These are phyloP conservation scores for Annulohypoxylon nitens DNA, from an alignment of 495 filamentous ascomycete species.

Conservation along the genomic window DNA sequence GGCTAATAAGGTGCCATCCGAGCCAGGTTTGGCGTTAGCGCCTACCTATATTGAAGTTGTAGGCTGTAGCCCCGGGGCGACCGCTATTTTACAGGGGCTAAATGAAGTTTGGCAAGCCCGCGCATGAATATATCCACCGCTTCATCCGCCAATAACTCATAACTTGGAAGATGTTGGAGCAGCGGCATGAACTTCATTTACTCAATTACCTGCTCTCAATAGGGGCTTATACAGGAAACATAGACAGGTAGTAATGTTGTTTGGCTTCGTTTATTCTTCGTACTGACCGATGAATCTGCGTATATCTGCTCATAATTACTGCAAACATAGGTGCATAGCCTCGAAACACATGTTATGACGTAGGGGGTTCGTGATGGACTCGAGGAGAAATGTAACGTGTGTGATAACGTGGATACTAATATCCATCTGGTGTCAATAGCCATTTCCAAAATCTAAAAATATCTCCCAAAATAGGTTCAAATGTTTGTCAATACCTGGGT, in stretches of 20 bases:
- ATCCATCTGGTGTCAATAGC: background rate
- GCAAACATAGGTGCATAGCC: background rate
- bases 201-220: background rate
- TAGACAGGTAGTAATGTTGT: too few species aligned
- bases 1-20: slow-evolving; percentile 8
- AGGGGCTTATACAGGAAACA: background rate
- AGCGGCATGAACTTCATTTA: slow-evolving; percentile 19
- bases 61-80: too few species aligned
- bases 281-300: too few species aligned
- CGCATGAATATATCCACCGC: slow-evolving; percentile 14
- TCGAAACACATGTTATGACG: slow-evolving; percentile 30
- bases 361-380: background rate
- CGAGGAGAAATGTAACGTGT: slow-evolving; percentile 3
- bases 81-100: background rate
- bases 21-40: slow-evolving; percentile 6
- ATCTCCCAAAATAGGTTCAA: background rate
- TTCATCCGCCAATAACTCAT: slow-evolving; percentile 12
- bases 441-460: background rate
- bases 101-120: background rate
- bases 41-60: too few species aligned
- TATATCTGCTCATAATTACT: background rate
- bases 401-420: slow-evolving; percentile 3
- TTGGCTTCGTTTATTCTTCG: background rate
- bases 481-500: background rate
- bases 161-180: slow-evolving; percentile 23